Conservation (phyloP, 2,329 filamentous ascomycete species). For the Mycosphaerella sp. region DNA sequence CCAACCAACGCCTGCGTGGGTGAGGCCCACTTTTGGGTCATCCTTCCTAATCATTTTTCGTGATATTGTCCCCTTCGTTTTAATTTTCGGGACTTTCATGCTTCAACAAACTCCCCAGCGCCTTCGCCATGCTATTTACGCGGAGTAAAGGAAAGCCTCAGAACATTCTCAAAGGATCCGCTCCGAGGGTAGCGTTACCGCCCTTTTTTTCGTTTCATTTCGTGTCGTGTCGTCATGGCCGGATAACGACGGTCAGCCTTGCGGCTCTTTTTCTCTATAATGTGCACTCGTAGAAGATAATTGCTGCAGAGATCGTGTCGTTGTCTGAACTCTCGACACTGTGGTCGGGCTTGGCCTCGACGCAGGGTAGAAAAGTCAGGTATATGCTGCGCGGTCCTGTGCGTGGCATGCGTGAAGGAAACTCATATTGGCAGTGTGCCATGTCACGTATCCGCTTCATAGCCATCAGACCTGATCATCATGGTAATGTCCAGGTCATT, state of each 20-base stretch:
- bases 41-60: neutral
- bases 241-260: slow-evolving; percentile 9
- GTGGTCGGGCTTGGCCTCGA: neutral
- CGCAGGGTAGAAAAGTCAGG: too few relatives aligned
- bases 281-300: neutral
- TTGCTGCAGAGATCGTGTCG: neutral
- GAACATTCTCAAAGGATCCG: too few relatives aligned
- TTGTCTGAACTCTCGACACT: neutral
- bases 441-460: neutral
- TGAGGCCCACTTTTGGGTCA: slow-evolving; percentile 1
- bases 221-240: slow-evolving; percentile 5
- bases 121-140: slow-evolving; percentile 6
- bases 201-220: slow-evolving; percentile 2
- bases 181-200: neutral
- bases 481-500: slow-evolving; percentile 7
- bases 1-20: slow-evolving; percentile 6
- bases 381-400: neutral
- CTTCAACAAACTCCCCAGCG: slow-evolving; percentile 8
- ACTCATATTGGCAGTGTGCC: neutral
- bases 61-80: neutral
- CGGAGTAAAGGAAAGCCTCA: neutral
- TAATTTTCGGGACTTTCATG: neutral
- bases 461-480: slow-evolving; percentile 7
- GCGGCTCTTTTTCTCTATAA: slow-evolving; percentile 7
- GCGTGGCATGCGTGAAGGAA: neutral